A percentile compares a stretch with the other conserved stretches of the same genome.
These are phyloP conservation scores for Poa pratensis DNA, from an alignment of 176 grass and related monocot species.

Conservation along the genomic window DNA sequence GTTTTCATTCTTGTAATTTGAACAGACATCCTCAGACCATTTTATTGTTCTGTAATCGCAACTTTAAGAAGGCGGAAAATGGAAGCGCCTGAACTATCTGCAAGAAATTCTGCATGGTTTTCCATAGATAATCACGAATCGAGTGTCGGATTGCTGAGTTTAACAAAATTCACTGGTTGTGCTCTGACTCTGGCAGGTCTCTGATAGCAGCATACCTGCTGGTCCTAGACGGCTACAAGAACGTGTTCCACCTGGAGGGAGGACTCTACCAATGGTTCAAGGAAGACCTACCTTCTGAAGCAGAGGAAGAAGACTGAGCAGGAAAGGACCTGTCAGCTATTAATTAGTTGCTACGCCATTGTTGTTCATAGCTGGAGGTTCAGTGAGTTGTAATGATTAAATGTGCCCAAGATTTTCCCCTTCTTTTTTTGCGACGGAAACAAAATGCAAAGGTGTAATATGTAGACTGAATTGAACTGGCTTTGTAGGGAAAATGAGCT, in stretches of 20 bases:
- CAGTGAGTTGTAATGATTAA: slow-evolving; percentile 19
- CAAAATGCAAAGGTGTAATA: not conserved
- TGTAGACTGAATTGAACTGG: not conserved
- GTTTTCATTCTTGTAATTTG: not conserved
- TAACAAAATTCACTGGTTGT: not conserved
- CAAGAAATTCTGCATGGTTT: no score
- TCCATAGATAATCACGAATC: no score
- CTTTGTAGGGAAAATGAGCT: not conserved
- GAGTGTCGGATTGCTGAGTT: no score
- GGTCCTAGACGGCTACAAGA: slow-evolving; percentile 85
- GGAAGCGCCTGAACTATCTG: no score
- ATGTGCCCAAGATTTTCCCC: not conserved
- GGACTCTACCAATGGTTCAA: slow-evolving; percentile 89
- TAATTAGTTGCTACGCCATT: slow-evolving; percentile 18
- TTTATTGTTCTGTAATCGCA: not conserved
- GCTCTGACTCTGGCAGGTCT: slow-evolving; percentile 59
- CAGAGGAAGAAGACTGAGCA: slow-evolving; percentile 57
- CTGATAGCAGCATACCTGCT: slow-evolving; percentile 87
- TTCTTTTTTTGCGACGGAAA: not conserved
- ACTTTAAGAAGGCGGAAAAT: not conserved
- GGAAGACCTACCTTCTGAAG: slow-evolving; percentile 69
- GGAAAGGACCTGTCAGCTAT: not conserved
- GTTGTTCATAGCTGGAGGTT: slow-evolving; percentile 23
- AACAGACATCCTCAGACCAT: not conserved
- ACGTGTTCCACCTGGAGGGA: slow-evolving; percentile 90